Evolutionary conservation across 192 early-diverging fungal genomes (phyloP), one percentile per base, ranked within the genome.

Genomic region (Coemansia brasiliensis): DNA sequence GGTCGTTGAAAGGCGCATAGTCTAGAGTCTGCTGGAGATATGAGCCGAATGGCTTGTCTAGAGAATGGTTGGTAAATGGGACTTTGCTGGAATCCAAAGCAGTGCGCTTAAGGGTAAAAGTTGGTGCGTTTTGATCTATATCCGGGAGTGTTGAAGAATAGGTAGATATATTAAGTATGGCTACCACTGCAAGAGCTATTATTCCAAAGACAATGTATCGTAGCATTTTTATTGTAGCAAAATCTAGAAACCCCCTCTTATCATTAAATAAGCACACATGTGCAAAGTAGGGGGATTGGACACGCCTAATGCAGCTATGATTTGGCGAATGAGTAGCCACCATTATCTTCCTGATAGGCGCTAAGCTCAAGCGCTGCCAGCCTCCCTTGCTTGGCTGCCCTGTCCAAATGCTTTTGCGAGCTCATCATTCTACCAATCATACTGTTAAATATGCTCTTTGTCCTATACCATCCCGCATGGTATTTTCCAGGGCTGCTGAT

Each of bases 11-110:
- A 32, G 77, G 81, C n/a, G 69, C 55, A 69, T 61, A 87, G 56
- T 86, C 77, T 2, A 90, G 65, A 9, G 82, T 81, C 45, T 85
- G 77, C 29, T 85, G 83, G 4, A 90, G 73, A 69, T 86, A 88
- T 12, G 71, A 66, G 39, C 63, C 68, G 25, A 66, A 63, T 20
- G 80, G 75, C 39, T 4, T 21, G 39, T 52, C 52, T 0, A 46
- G 58, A 16, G 55, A 53, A 62, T 86, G 82, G 54, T 67, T 75
- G 27, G 45, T 40, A 51, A 82, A 84, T 9, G 83, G 78, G 1
- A 86, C 55, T 15, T 62, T 59, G 49, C 57, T 24, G 10, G 82
- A 75, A 10, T 79, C 46, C 11, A 82, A 53, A 24, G 82, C 80
- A 9, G 44, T 52, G 44, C 48, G 54, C 52, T 65, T 37, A 29